Percentiles rank a stretch among this genome's conserved stretches.
These are phyloP conservation scores for Phascolomyces articulosus DNA, from an alignment of 371 early-diverging fungal genomes.

Conservation along the genomic window DNA sequence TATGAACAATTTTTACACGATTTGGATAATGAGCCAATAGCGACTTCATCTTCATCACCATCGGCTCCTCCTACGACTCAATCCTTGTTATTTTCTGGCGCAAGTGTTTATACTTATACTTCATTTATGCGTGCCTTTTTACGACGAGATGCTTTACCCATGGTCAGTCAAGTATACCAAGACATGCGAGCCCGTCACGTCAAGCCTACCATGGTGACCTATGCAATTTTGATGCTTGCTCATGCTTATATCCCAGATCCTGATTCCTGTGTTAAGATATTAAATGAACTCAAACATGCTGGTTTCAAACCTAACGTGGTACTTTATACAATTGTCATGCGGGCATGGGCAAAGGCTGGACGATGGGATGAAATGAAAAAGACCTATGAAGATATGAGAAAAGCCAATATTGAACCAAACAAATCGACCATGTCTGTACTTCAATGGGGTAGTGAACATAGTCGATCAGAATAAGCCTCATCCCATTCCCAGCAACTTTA, in stretches of 20 bases:
- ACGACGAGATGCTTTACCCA: slow-evolving; percentile 33
- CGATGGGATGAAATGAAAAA: slow-evolving; percentile 37
- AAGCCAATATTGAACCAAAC: slow-evolving; percentile 36
- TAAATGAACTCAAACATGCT: slow-evolving; percentile 30
- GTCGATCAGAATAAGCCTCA: slow-evolving; percentile 20
- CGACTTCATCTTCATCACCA: no score
- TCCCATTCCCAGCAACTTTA: no score
- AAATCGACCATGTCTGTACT: slow-evolving; percentile 43
- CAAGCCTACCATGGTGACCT: slow-evolving; percentile 44
- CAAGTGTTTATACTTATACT: slow-evolving; percentile 45
- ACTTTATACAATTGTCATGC: slow-evolving; percentile 48
- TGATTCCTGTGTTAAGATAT: slow-evolving; percentile 33
- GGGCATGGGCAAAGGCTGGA: slow-evolving; percentile 49
- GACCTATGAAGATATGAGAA: slow-evolving; percentile 43
- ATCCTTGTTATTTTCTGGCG: slow-evolving; percentile 20
- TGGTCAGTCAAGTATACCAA: slow-evolving; percentile 43
- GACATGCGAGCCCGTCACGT: slow-evolving; percentile 40
- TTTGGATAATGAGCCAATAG: slow-evolving; percentile 5
- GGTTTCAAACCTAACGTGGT: slow-evolving; percentile 35
- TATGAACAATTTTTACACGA: slow-evolving; percentile 31
- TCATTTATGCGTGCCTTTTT: slow-evolving; percentile 54
- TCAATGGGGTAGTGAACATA: slow-evolving; percentile 31
- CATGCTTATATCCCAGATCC: slow-evolving; percentile 52
- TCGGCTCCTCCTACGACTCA: no score
- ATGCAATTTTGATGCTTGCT: slow-evolving; percentile 47